These are phyloP conservation scores for Fusarium drepaniforme DNA, from an alignment of 2,329 filamentous ascomycete genomes.

Conservation along the genomic window DNA sequence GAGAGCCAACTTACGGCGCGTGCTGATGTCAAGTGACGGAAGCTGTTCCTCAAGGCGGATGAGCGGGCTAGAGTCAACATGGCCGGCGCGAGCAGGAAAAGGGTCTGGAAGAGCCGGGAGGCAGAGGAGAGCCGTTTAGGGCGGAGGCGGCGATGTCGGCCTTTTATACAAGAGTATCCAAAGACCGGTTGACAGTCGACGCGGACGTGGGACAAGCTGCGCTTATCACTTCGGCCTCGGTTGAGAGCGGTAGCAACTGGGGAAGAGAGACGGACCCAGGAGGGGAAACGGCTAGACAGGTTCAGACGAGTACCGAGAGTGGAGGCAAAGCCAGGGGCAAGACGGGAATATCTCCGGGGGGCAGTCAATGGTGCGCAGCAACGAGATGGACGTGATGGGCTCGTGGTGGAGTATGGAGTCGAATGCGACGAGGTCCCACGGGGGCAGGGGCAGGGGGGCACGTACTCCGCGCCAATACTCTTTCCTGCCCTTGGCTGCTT, in stretches of 20 bases:
- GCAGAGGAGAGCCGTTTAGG: conserved; percentile 7
- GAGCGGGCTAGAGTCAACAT: conserved; percentile 53
- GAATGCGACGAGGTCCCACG: conserved; percentile 1
- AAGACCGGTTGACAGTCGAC: conserved; percentile 23
- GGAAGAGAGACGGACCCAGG: neutral
- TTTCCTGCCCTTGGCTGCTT: conserved; percentile 19
- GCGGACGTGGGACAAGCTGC: conserved; percentile 5
- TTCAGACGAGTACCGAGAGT: conserved; percentile 2
- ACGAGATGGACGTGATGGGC: neutral
- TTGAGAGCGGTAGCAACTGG: conserved; percentile 19
- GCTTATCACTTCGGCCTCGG: conserved; percentile 37
- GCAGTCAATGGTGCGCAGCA: neutral
- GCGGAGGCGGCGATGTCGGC: conserved; percentile 20
- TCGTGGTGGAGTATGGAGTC: neutral
- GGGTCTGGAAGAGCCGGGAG: conserved; percentile 12
- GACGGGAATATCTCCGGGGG: neutral
- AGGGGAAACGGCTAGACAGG: neutral
- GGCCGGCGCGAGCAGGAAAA: conserved; percentile 39
- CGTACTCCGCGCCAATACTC: neutral
- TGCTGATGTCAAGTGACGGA: conserved; percentile 47
- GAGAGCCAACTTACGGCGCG: conserved; percentile 38
- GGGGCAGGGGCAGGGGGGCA: neutral
- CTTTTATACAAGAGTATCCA: conserved; percentile 28
- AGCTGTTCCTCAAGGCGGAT: conserved; percentile 49
- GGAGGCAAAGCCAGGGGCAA: conserved; percentile 5